Base-by-base conservation (phyloP, 306 rosid genomes). In the Cucurbita argyrosperma region DNA sequence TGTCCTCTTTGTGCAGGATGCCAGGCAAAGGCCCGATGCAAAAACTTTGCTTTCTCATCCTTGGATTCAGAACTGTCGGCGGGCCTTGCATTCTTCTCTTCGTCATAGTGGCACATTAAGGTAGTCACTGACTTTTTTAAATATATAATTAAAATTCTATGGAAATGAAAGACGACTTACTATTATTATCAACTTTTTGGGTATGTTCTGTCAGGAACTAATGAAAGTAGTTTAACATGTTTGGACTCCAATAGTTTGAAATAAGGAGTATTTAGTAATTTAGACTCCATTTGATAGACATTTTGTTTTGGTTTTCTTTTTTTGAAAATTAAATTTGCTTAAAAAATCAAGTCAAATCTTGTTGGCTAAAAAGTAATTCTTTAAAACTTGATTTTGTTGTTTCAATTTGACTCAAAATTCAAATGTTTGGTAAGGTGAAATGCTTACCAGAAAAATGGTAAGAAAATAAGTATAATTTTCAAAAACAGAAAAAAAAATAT, bases 11-110 rank as follows among this genome's bases (percentile, higher is more conserved):
- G 82, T 71, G 76, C 88, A 94, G 99, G 99, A 94, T 87, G 92
- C 97, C 77, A 89, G 99, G 87, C 97, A 94, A 79, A 90, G 99
- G 72, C 97, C 99, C 74, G 99, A 94, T 85, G 99, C 99, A 38
- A 94, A 94, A 78, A 84, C 97, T 56, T 82, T 94, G 82, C 86
- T 94, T 79, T 91, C 96, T 82, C 96, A 94, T 83, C 97, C 99
- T 56, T 94, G 97, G 99, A 88, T 94, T 66, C 92, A 78, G 72
- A 94, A 94, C 72, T 85, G 86, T 80, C 84, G 91, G 78, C 97
- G 91, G 53, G 96, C 51, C 46, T 83, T 94, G 87, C 97, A 89
- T 80, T 89, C 97, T 75, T 87, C 99, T 79, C 96, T 94, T 59
- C 96, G 99, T 68, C 92, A 91, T 78, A 94, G 92, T 81, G 97